phyloP scores from a whole-genome alignment of 768 basidiomycete species.

The Boletus fagicola region DNA sequence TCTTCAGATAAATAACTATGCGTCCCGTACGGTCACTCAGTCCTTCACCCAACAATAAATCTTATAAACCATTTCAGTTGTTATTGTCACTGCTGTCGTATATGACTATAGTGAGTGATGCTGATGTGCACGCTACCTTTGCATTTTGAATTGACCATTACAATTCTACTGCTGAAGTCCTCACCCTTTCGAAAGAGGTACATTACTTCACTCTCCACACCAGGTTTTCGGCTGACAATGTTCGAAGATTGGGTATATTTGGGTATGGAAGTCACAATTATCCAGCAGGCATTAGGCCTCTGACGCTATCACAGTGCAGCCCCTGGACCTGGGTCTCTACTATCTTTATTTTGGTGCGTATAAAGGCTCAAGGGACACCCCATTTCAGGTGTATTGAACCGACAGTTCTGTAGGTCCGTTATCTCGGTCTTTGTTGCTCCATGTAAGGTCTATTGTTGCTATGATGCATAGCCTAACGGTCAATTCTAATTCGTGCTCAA shows the following conservation, averaged over 20 bases:
- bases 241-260: conserved; percentile 11
- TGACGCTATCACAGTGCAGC: neutral
- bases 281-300: fast-evolving
- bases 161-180: neutral
- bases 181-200: conserved; percentile 3
- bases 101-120: conserved; percentile 13
- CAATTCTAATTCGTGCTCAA: too few relatives aligned
- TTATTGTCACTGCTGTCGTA: neutral
- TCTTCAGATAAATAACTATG: neutral
- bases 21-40: neutral
- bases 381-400: neutral
- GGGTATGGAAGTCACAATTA: conserved; percentile 1
- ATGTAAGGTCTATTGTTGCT: neutral
- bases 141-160: neutral
- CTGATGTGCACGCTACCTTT: too few relatives aligned
- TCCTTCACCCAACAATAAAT: neutral
- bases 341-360: conserved; percentile 4
- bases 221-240: neutral
- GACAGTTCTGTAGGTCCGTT: neutral
- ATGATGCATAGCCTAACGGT: too few relatives aligned
- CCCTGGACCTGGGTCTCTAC: conserved; percentile 10
- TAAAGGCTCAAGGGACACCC: neutral
- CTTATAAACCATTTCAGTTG: neutral
- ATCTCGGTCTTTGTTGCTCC: neutral
- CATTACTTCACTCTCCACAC: neutral